phyloP scores from a whole-genome alignment of 805 yeast species.

The Spathaspora arborariae region DNA sequence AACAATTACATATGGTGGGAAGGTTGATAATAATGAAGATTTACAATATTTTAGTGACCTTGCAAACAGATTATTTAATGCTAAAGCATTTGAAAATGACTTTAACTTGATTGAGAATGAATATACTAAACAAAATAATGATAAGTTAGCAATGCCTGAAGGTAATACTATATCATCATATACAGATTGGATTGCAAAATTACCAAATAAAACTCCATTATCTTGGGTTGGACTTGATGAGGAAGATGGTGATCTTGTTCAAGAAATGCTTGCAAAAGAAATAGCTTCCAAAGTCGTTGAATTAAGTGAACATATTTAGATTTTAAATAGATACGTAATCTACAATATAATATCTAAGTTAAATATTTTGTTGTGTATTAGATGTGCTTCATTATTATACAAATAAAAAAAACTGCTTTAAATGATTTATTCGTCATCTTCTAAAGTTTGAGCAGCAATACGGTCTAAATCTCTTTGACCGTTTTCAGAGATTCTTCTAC shows the following conservation, averaged over 20 bases:
- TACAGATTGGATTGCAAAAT: constrained; percentile 44
- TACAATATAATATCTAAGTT: neutral
- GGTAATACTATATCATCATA: constrained; percentile 32
- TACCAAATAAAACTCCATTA: constrained; percentile 54
- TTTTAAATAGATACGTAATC: neutral
- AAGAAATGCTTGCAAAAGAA: constrained; percentile 17
- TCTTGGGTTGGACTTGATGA: constrained; percentile 50
- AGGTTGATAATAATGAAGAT: constrained; percentile 45
- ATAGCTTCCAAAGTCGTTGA: constrained; percentile 12
- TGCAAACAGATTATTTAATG: constrained; percentile 35
- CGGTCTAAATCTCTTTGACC: constrained; percentile 99
- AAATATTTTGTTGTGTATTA: constrained; percentile 2
- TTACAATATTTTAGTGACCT: constrained; percentile 27
- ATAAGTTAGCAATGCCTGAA: constrained; percentile 45
- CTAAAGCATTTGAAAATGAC: constrained; percentile 34
- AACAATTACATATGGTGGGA: constrained; percentile 64
- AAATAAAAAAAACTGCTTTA: constrained; percentile 1
- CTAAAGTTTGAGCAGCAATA: constrained; percentile 98
- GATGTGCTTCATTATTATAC: constrained; percentile 5
- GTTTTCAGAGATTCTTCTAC: constrained; percentile 98
- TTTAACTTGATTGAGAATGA: constrained; percentile 40
- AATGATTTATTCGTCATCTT: constrained; percentile 62
- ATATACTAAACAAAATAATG: constrained; percentile 11
- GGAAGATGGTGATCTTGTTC: constrained; percentile 35
- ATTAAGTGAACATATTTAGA: neutral